Evolutionary conservation across 305 asterid genomes (phyloP).

Genomic region (Ilex paraguariensis): DNA sequence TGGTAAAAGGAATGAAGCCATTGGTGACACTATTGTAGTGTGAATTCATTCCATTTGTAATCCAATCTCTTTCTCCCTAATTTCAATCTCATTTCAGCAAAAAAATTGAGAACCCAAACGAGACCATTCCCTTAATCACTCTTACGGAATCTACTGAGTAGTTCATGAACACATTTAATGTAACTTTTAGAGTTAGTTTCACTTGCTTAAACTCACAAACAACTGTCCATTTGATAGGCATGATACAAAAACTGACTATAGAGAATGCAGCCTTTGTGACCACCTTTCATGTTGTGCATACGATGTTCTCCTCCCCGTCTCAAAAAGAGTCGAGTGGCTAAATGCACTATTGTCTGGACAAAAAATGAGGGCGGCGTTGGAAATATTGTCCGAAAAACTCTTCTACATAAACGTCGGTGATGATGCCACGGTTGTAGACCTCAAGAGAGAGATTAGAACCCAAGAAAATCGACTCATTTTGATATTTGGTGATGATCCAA

Average conservation of each 20-base stretch:
- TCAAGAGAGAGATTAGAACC: conserved; percentile 42
- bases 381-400: conserved; percentile 44
- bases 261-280: conserved; percentile 24
- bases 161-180: too few relatives aligned
- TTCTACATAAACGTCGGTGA: conserved; percentile 38
- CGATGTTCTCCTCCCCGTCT: neutral
- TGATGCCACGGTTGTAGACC: conserved; percentile 41
- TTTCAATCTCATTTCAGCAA: too few relatives aligned
- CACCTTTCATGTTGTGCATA: conserved; percentile 10
- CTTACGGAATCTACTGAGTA: too few relatives aligned
- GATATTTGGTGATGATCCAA: conserved; percentile 24
- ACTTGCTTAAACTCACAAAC: too few relatives aligned
- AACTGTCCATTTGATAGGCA: too few relatives aligned
- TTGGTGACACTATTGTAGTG: too few relatives aligned
- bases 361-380: conserved; percentile 49
- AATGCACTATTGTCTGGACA: neutral
- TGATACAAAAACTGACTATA: neutral
- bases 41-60: too few relatives aligned
- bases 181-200: too few relatives aligned
- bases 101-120: too few relatives aligned
- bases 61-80: too few relatives aligned
- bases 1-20: too few relatives aligned
- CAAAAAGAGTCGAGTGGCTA: neutral
- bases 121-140: too few relatives aligned
- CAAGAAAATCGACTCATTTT: conserved; percentile 53